phyloP scores from a whole-genome alignment of 176 grass and related monocot species.

The Sorghum bicolor region Sorghum_bicolor_NCBIv3 NC_012875.2:42786501-42787000 shows the following conservation, averaged over 20 bases:
- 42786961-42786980: no score
- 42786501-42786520: slow-evolving; percentile 89
- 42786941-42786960: no score
- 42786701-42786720: slow-evolving; percentile 96
- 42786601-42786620: slow-evolving; percentile 99
- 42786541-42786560: slow-evolving; percentile 98
- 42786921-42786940: background rate
- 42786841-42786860: slow-evolving; percentile 35
- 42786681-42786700: slow-evolving; percentile 13
- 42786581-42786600: slow-evolving; percentile 90
- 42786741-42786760: slow-evolving; percentile 99
- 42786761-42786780: slow-evolving; percentile 97
- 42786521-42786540: slow-evolving; percentile 98
- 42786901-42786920: slow-evolving; percentile 2
- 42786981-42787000: no score
- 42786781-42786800: slow-evolving; percentile 82
- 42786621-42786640: slow-evolving; percentile 49
- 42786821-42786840: slow-evolving; percentile 71
- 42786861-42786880: slow-evolving; percentile 13
- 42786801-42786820: slow-evolving; percentile 72
- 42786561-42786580: slow-evolving; percentile 99
- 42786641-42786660: slow-evolving; percentile 22
- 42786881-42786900: background rate
- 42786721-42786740: slow-evolving; percentile 91
- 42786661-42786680: background rate